Evolutionary conservation across 2,329 filamentous ascomycete genomes (phyloP).

Genomic region (Colletotrichum tropicale): DNA sequence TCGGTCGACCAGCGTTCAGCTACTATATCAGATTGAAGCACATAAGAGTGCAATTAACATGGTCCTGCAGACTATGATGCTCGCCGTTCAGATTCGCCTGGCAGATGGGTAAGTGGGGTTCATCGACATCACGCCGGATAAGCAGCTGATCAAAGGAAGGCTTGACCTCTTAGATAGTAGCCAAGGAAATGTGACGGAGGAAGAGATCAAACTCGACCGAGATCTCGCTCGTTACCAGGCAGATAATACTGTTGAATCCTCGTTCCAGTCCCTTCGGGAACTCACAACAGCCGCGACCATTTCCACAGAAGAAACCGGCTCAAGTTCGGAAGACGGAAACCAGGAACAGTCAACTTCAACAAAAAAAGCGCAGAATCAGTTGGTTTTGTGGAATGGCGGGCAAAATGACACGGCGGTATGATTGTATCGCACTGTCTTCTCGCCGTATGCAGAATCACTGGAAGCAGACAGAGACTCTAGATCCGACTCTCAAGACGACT

Average conservation of each 20-base stretch:
- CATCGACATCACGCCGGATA: too few species aligned
- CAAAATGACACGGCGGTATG: neutral
- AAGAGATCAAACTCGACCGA: neutral
- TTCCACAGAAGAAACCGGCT: neutral
- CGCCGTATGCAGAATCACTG: neutral
- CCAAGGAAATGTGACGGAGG: fast-evolving
- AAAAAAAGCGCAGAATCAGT: neutral
- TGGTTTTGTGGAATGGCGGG: neutral
- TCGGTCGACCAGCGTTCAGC: neutral
- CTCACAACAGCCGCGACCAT: neutral
- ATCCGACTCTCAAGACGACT: neutral
- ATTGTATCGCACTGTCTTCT: neutral
- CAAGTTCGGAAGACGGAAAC: neutral
- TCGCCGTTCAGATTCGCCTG: neutral
- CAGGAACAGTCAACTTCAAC: fast-evolving
- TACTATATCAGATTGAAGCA: neutral
- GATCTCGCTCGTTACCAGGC: neutral
- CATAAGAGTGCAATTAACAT: neutral
- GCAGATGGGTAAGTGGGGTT: too few species aligned
- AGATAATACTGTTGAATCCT: neutral
- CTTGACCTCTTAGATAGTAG: too few species aligned
- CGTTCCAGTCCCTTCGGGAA: neutral
- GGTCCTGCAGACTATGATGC: neutral
- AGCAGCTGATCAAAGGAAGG: fast-evolving
- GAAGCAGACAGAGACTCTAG: neutral